A percentile compares a stretch with the other conserved stretches of the same genome.
Conservation (phyloP, 768 basidiomycete genomes). For the Calvatia gigantea region DNA sequence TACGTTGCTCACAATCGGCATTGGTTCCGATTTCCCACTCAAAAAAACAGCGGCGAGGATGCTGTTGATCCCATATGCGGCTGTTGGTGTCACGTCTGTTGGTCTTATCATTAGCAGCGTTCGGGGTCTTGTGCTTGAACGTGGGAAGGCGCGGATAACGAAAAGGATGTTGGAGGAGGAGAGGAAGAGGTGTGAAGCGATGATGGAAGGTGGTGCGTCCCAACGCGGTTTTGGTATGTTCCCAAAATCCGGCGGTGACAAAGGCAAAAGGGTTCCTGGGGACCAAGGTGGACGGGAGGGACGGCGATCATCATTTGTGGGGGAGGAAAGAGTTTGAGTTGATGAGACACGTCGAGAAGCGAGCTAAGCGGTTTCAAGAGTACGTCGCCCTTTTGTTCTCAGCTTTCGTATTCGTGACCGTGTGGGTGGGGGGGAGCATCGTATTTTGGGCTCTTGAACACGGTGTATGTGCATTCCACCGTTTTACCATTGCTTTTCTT, state of each 20-base stretch:
- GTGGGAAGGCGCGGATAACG: constrained; percentile 31
- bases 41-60: constrained; percentile 22
- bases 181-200: constrained; percentile 22
- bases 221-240: too few species aligned
- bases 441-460: constrained; percentile 33
- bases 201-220: constrained; percentile 6
- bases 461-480: constrained; percentile 16
- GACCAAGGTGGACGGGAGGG: constrained; percentile 15
- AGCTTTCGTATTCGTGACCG: constrained; percentile 25
- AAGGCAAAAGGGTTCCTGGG: too few species aligned
- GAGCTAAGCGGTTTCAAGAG: constrained; percentile 21
- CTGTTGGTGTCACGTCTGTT: constrained; percentile 33
- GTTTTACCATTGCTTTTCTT: not conserved
- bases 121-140: constrained; percentile 34
- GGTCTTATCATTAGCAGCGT: constrained; percentile 36
- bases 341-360: constrained; percentile 31
- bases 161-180: constrained; percentile 30
- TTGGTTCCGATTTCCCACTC: constrained; percentile 36
- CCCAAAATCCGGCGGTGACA: too few species aligned
- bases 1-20: constrained; percentile 37
- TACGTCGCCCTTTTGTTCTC: constrained; percentile 24
- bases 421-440: constrained; percentile 35
- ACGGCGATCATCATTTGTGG: constrained; percentile 23
- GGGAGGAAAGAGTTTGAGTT: constrained; percentile 33
- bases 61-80: constrained; percentile 35